Evolutionary conservation across 176 grass and related monocot genomes (phyloP).

Genomic region (Oryza glaberrima): DNA sequence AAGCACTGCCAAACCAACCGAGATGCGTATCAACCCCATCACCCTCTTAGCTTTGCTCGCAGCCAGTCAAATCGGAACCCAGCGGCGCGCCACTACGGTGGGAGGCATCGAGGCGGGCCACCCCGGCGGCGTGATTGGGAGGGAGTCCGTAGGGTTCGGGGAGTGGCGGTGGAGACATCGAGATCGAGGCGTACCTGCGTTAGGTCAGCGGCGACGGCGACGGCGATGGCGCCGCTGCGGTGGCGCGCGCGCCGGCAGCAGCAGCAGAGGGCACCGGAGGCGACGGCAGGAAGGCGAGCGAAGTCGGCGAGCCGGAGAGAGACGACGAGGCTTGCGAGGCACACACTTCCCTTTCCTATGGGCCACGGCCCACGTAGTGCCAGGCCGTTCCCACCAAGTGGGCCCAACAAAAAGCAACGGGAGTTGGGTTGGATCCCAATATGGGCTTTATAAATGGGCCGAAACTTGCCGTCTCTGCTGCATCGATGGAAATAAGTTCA

Average conservation of each 20-base stretch:
- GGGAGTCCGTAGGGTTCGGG: background rate
- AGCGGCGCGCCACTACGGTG: background rate
- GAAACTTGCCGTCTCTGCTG: no score
- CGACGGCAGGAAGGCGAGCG: background rate
- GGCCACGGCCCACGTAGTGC: background rate
- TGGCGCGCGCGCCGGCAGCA: background rate
- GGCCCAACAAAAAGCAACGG: no score
- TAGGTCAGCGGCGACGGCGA: background rate
- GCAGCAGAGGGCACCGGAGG: background rate
- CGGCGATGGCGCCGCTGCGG: background rate
- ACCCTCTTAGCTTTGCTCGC: background rate
- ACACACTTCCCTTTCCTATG: background rate
- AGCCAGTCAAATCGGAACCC: background rate
- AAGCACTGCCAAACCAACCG: background rate
- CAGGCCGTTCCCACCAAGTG: no score
- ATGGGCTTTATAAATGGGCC: no score
- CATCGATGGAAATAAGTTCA: no score
- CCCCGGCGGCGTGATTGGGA: background rate
- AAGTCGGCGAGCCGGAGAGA: background rate
- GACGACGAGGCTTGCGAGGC: background rate
- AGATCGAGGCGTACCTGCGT: constrained; percentile 2
- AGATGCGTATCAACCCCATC: background rate
- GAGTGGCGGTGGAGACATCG: background rate
- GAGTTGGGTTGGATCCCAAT: no score
- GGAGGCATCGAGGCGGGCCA: background rate